Conservation (phyloP, 352 stramenopile genomes). For the Aphanomyces cochlioides region DNA sequence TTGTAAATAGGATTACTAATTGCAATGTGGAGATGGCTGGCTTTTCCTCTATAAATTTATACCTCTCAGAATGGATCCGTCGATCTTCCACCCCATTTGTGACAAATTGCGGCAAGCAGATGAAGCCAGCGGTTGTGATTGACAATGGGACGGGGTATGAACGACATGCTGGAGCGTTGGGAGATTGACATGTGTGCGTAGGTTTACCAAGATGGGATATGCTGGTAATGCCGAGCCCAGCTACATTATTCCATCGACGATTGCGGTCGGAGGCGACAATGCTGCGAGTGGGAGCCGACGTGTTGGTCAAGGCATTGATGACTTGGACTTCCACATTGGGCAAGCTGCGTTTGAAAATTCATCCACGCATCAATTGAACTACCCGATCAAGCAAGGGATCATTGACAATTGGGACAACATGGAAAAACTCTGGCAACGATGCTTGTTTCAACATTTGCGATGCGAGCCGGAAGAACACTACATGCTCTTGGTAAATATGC, state of each 20-base stretch:
- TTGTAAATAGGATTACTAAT: too few species aligned
- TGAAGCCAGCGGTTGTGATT: conserved; percentile 93
- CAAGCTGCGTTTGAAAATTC: conserved; percentile 88
- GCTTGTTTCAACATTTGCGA: conserved; percentile 91
- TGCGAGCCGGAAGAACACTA: conserved; percentile 94
- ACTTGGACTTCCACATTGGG: conserved; percentile 95
- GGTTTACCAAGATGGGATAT: conserved; percentile 97
- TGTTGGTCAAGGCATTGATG: conserved; percentile 88
- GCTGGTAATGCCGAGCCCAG: conserved; percentile 91
- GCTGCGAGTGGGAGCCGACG: conserved; percentile 43
- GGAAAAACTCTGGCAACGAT: conserved; percentile 92
- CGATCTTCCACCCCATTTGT: conserved; percentile 27
- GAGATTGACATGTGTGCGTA: conserved; percentile 33
- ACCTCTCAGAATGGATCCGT: conserved; percentile 22
- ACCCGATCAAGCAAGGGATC: conserved; percentile 85
- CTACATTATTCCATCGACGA: conserved; percentile 95
- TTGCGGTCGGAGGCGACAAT: conserved; percentile 63
- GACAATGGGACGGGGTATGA: conserved; percentile 94
- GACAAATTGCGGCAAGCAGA: conserved; percentile 21
- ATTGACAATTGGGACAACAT: conserved; percentile 95
- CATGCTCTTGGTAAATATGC: conserved; percentile 49
- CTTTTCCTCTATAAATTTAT: conserved; percentile 13
- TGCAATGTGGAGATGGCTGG: too few species aligned
- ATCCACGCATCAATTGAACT: conserved; percentile 90
- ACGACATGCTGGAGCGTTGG: not conserved